phyloP scores from a whole-genome alignment of 1,284 basidiomycete species.

The Macrocystidia cucumis region DNA sequence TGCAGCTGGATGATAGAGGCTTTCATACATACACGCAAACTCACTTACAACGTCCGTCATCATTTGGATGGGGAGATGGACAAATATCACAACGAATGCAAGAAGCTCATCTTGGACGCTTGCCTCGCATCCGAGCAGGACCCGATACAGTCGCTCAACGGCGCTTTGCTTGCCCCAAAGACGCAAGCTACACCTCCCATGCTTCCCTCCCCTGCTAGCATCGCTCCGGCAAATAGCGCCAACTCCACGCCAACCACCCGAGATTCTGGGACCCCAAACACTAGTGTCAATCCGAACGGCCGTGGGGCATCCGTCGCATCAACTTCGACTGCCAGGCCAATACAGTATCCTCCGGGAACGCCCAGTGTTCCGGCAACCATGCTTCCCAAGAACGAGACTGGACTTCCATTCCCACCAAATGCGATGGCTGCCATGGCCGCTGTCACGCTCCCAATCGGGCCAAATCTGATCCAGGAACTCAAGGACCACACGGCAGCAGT shows the following conservation, averaged over 20 bases:
- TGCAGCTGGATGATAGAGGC: conserved; percentile 66
- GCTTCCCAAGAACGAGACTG: conserved; percentile 25
- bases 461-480: conserved; percentile 31
- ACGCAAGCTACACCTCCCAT: conserved; percentile 50
- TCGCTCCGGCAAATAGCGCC: conserved; percentile 53
- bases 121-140: conserved; percentile 38
- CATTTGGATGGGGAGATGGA: conserved; percentile 37
- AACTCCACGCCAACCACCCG: conserved; percentile 65
- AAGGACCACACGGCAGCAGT: conserved; percentile 42
- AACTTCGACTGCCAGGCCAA: conserved; percentile 17
- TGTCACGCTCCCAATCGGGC: conserved; percentile 26
- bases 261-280: conserved; percentile 38
- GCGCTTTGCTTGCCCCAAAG: conserved; percentile 28
- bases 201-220: conserved; percentile 70
- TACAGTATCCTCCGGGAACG: conserved; percentile 19
- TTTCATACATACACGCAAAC: conserved; percentile 57
- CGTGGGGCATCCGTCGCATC: conserved; percentile 14
- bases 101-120: conserved; percentile 34
- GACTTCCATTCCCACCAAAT: conserved; percentile 27
- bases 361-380: conserved; percentile 25
- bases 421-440: conserved; percentile 29
- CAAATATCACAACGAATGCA: conserved; percentile 26
- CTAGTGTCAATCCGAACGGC: conserved; percentile 15
- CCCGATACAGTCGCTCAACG: conserved; percentile 24
- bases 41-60: conserved; percentile 36